phyloP scores from a whole-genome alignment of 495 filamentous ascomycete genomes.

The Evernia prunastri region DNA sequence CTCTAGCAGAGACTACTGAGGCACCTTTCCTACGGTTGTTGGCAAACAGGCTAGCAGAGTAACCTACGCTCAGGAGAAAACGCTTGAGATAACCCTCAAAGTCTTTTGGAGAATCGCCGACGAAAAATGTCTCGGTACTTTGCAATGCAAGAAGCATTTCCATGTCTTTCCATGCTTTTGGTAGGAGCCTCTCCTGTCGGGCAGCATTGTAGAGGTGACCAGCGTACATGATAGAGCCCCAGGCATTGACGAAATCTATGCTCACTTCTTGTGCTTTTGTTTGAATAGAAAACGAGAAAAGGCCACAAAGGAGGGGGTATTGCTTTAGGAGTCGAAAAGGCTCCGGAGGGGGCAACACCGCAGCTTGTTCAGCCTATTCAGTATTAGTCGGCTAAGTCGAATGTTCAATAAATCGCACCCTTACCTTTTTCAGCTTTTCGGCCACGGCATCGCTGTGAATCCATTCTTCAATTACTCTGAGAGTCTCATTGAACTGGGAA shows the following conservation, averaged over 20 bases:
- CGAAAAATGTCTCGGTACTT: slow-evolving; percentile 29
- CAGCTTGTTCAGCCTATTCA: neutral
- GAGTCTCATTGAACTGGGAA: slow-evolving; percentile 17
- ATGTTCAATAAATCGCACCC: neutral
- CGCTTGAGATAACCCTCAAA: slow-evolving; percentile 31
- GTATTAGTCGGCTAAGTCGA: neutral
- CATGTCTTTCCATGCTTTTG: slow-evolving; percentile 34
- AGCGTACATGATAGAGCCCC: slow-evolving; percentile 33
- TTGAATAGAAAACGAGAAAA: slow-evolving; percentile 32
- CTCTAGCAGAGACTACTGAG: slow-evolving; percentile 22
- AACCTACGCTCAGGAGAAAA: slow-evolving; percentile 35
- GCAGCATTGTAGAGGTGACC: slow-evolving; percentile 37
- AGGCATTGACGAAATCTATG: slow-evolving; percentile 31
- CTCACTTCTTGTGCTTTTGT: slow-evolving; percentile 25
- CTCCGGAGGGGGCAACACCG: slow-evolving; percentile 6
- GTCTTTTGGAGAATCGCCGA: slow-evolving; percentile 28
- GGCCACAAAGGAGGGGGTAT: slow-evolving; percentile 33
- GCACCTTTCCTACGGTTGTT: slow-evolving; percentile 21
- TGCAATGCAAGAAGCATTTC: slow-evolving; percentile 27
- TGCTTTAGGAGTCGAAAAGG: slow-evolving; percentile 23
- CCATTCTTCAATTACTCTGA: slow-evolving; percentile 22
- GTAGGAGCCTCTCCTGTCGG: slow-evolving; percentile 27
- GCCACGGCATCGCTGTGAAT: slow-evolving; percentile 24
- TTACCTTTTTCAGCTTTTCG: slow-evolving; percentile 10
- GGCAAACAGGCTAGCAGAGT: slow-evolving; percentile 28